Conservation (phyloP, 257 asterid species). For the Solanum verrucosum region DNA sequence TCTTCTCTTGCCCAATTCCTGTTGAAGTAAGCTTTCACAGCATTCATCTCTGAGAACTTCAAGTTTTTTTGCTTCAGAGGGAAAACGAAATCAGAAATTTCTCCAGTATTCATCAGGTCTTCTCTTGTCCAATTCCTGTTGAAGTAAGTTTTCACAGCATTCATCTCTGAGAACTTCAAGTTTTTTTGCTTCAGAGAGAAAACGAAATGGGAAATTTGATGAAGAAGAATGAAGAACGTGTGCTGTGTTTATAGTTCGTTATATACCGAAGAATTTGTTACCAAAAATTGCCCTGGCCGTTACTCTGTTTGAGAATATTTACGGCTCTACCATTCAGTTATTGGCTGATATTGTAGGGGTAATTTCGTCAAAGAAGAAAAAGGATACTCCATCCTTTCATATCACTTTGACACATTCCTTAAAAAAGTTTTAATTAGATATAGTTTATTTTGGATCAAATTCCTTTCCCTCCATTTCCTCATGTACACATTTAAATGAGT, state of each 20-base stretch:
- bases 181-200: not conserved
- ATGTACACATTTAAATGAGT: too few relatives aligned
- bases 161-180: not conserved
- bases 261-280: not conserved
- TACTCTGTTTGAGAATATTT: not conserved
- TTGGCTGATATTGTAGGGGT: not conserved
- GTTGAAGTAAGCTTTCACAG: not conserved
- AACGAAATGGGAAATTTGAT: not conserved
- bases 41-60: not conserved
- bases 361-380: not conserved
- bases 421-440: too few relatives aligned
- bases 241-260: not conserved
- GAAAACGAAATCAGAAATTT: not conserved
- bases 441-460: too few relatives aligned
- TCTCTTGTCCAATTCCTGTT: not conserved
- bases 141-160: not conserved
- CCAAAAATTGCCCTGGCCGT: not conserved
- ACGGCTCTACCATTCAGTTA: not conserved
- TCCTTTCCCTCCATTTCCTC: too few relatives aligned
- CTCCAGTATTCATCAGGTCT: not conserved
- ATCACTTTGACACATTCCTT: too few relatives aligned
- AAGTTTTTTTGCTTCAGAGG: not conserved
- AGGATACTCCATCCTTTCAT: too few relatives aligned
- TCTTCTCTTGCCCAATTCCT: not conserved
- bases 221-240: not conserved